Base-by-base conservation (phyloP, 345 rosid species). In the Pistacia vera region DNA sequence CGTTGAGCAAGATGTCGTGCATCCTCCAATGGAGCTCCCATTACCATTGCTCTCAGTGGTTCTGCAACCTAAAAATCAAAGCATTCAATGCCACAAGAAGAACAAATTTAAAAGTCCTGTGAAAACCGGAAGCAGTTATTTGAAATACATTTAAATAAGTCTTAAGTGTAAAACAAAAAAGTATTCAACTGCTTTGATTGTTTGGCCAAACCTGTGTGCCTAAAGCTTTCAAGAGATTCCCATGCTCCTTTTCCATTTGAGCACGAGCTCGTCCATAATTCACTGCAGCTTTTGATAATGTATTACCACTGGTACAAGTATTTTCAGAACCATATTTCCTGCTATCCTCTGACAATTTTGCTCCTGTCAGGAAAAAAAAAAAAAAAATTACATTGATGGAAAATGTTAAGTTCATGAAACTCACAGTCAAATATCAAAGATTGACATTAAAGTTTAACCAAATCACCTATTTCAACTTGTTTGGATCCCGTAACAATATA, bases 1-100 rank as follows among this genome's bases (percentile, higher is more conserved):
- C 95, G 93, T 70, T 93, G 98, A 64, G 98, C 95, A 86, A 95
- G 93, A 89, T 93, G 97, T 20, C 98, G 88, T 17, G 98, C 98
- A 84, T 95, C 98, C 75, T 93, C 98, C 77, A 95, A 77, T 9
- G 98, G 98, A 77, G 98, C 90, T 81, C 95, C 98, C 90, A 83
- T 89, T 66, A 93, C 93, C 98, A 95, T 95, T 59, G 98, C 93
- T 80, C 98, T 87, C 75, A 95, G 72, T 70, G 98, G 98, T 82
- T 95, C 98, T 66, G 97, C 98, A 63, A 95, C 94, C 98, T 95
- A 84, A 82, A 28, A 79, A 65, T 62, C 30, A 80, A 75, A 73
- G 20, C 63, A 71, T 44, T 73, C 46, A 79, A 84, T n/a, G 57
- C 41, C 60, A 51, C 35, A 81, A 62, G 28, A 78, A 20, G 57